A percentile compares a stretch with the other conserved stretches of the same genome.
Evolutionary conservation across 73 alveolate species (phyloP).

Genomic region (Symbiodinium natans): DNA sequence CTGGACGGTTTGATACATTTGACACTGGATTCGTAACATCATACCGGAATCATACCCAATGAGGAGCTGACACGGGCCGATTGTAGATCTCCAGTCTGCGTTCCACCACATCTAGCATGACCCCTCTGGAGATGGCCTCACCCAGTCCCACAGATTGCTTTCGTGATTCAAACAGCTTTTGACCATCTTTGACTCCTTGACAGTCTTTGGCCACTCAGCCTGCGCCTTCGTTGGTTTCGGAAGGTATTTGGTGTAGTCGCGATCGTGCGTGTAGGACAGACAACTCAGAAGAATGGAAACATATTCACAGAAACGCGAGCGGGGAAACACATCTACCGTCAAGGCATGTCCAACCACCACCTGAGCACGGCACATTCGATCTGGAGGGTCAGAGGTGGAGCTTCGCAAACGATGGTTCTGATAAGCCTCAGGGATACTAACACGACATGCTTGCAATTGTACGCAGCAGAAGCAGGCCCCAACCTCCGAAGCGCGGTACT

Average conservation of each 20-base stretch:
- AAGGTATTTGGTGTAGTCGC: slow-evolving; percentile 87
- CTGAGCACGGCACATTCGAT: slow-evolving; percentile 21
- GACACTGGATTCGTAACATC: no score
- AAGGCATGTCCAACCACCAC: no score
- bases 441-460: neutral
- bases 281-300: slow-evolving; percentile 48
- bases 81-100: slow-evolving; percentile 82
- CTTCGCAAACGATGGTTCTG: slow-evolving; percentile 66
- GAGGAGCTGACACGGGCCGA: slow-evolving; percentile 36
- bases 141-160: neutral
- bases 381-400: slow-evolving; percentile 77
- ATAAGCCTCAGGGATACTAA: slow-evolving; percentile 11
- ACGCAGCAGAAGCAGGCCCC: no score
- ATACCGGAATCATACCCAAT: no score
- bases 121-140: slow-evolving; percentile 80
- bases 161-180: neutral
- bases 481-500: slow-evolving; percentile 75
- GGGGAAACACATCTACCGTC: no score
- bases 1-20: no score
- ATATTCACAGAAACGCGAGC: no score
- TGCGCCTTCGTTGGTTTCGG: slow-evolving; percentile 69
- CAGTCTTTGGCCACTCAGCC: no score
- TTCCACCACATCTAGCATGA: slow-evolving; percentile 88
- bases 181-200: no score
- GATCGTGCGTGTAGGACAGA: slow-evolving; percentile 88